A percentile compares a stretch with the other conserved stretches of the same genome.
Evolutionary conservation across 495 filamentous ascomycete genomes (phyloP).

Genomic region (Hypoxylon rickii): DNA sequence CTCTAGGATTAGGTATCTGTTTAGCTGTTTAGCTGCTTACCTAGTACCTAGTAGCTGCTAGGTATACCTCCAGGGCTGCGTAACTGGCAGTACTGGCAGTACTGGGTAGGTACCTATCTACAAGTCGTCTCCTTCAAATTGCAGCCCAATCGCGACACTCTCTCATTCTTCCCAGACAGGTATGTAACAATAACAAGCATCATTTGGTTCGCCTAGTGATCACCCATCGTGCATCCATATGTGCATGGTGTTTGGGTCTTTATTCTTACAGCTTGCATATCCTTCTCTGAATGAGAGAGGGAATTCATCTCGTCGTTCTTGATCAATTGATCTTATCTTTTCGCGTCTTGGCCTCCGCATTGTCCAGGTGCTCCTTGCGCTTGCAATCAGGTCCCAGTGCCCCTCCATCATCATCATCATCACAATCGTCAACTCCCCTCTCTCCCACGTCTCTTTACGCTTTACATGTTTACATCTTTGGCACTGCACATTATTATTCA

Average conservation of each 20-base stretch:
- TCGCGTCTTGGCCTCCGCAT: background rate
- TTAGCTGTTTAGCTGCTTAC: too few relatives aligned
- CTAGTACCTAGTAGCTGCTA: too few relatives aligned
- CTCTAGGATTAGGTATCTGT: too few relatives aligned
- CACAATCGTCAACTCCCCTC: background rate
- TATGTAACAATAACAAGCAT: constrained; percentile 35
- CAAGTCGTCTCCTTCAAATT: too few relatives aligned
- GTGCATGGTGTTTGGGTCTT: constrained; percentile 8
- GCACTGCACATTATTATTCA: too few relatives aligned
- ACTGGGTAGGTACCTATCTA: too few relatives aligned
- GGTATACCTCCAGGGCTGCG: too few relatives aligned
- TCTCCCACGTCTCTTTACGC: background rate
- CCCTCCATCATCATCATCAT: background rate
- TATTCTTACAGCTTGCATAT: constrained; percentile 29
- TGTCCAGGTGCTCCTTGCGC: too few relatives aligned
- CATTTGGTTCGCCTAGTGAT: constrained; percentile 26
- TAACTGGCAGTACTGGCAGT: too few relatives aligned
- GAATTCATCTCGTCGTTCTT: constrained; percentile 6
- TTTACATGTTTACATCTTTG: too few relatives aligned
- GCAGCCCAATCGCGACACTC: constrained; percentile 24
- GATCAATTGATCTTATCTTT: constrained; percentile 7
- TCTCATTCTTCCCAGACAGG: constrained; percentile 24
- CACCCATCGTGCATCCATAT: constrained; percentile 25
- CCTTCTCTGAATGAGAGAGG: background rate
- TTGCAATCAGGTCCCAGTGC: too few relatives aligned